Conservation (phyloP, 768 basidiomycete genomes). For the Candolleomyces efflorescens region DNA sequence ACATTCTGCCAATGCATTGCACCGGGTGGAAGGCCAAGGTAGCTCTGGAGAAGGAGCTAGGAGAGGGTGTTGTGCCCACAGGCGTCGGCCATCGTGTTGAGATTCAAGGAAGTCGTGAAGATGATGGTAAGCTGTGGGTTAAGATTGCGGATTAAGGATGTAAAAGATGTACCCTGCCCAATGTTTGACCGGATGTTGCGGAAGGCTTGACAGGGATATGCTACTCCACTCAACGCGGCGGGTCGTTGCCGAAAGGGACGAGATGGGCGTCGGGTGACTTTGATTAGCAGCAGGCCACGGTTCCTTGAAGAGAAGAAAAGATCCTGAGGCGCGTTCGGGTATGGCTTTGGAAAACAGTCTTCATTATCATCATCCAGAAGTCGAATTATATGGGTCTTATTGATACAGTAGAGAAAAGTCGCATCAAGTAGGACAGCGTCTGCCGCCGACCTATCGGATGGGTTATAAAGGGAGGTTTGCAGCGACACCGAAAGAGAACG, state of each 20-base stretch:
- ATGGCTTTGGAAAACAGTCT: no score
- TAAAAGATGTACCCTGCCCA: no score
- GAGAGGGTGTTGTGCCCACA: slow-evolving; percentile 73
- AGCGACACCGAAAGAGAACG: slow-evolving; percentile 12
- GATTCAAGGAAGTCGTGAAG: slow-evolving; percentile 34
- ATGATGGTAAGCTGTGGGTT: slow-evolving; percentile 1
- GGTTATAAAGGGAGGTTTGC: neutral
- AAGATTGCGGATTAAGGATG: neutral
- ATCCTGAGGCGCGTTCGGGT: no score
- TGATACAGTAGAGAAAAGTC: neutral
- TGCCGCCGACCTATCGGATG: neutral
- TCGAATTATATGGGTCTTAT: no score
- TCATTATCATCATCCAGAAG: no score
- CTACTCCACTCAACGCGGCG: no score
- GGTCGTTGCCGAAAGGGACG: no score
- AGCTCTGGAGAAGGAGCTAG: slow-evolving; percentile 63
- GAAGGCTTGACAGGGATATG: no score
- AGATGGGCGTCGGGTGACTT: no score
- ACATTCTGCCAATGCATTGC: slow-evolving; percentile 82
- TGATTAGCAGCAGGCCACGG: no score
- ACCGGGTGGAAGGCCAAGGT: slow-evolving; percentile 76
- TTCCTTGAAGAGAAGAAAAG: no score
- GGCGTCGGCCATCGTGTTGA: slow-evolving; percentile 69
- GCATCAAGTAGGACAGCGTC: neutral
- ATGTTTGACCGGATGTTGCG: no score